phyloP scores from a whole-genome alignment of 345 rosid species.

The Ceriops tagal region DNA sequence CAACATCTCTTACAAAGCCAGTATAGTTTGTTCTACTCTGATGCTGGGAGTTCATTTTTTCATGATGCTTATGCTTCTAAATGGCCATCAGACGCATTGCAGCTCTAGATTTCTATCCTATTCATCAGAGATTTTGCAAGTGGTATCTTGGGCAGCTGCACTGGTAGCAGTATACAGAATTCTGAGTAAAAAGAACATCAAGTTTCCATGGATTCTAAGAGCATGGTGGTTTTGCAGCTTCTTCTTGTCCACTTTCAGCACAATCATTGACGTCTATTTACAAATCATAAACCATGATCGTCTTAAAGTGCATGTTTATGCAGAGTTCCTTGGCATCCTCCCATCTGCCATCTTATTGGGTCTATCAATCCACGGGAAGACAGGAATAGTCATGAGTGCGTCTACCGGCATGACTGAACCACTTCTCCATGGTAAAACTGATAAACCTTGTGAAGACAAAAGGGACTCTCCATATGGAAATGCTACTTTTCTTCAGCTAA shows the following conservation, averaged over 20 bases:
- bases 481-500: slow-evolving; percentile 63
- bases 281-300: slow-evolving; percentile 27
- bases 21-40: slow-evolving; percentile 39
- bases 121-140: slow-evolving; percentile 50
- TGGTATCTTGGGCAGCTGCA: slow-evolving; percentile 43
- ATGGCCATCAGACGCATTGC: slow-evolving; percentile 33
- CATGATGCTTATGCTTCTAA: slow-evolving; percentile 39
- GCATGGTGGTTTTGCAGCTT: slow-evolving; percentile 85
- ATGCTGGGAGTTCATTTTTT: slow-evolving; percentile 45
- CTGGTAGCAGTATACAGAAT: slow-evolving; percentile 38
- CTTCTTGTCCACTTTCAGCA: slow-evolving; percentile 36
- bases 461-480: slow-evolving; percentile 65
- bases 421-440: slow-evolving; percentile 39
- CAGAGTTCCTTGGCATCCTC: slow-evolving; percentile 45
- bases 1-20: slow-evolving; percentile 42
- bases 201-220: slow-evolving; percentile 68
- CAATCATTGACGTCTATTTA: slow-evolving; percentile 30
- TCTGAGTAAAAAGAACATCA: slow-evolving; percentile 23
- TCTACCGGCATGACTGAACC: slow-evolving; percentile 47
- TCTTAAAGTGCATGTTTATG: slow-evolving; percentile 39
- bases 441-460: slow-evolving; percentile 20
- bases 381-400: slow-evolving; percentile 37
- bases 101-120: slow-evolving; percentile 34
- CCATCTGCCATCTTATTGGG: slow-evolving; percentile 50
- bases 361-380: slow-evolving; percentile 62